Base-by-base conservation (phyloP, 208 protist species). In the Wallacemonas rigidus region DNA sequence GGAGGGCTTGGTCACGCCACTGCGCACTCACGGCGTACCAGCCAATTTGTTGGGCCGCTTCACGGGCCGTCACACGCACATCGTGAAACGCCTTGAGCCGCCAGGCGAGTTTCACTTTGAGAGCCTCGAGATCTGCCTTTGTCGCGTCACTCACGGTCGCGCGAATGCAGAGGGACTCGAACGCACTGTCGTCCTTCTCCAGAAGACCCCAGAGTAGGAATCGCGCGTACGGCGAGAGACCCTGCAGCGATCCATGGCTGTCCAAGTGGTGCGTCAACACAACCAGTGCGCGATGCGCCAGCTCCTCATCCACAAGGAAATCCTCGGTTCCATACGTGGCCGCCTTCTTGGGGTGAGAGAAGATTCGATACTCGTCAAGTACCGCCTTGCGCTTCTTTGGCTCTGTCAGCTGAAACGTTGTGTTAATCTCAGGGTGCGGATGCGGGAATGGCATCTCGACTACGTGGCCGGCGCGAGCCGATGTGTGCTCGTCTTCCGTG, bases 11-110 rank as follows among this genome's bases (percentile, higher is more conserved):
- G 72, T 96, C 91, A 6, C 91, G 75, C 89, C 91, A 96, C 70
- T 94, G 91, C 35, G 91, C 91, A 64, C 89, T 94, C 26, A 86
- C 72, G 3, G 91, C 89, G 64, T 84, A 89, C 89, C 91, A 96
- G 12, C 85, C 85, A 47, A 94, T 72, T n/a, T 84, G 81, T 26
- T 82, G 74, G 11, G 88, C 88, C 2, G 78, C 76, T 38, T 83
- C 69, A 5, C 91, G 81, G 9, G 82, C 77, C 2, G 71, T 69
- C 1, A 58, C 71, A 1, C 91, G 86, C 3, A 75, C 74, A 8
- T 56, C 74, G 7, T 87, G 74, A 63, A 90, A 79, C 7, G 73
- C 79, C 11, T 69, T 54, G 14, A 55, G 35, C 12, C 50, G 64
- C 50, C 64, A 69, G 44, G 50, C 45, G 6, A 58, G 40, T 48